Base-by-base conservation (phyloP, 169 alveolate genomes). In the Eimeria tenella region DNA sequence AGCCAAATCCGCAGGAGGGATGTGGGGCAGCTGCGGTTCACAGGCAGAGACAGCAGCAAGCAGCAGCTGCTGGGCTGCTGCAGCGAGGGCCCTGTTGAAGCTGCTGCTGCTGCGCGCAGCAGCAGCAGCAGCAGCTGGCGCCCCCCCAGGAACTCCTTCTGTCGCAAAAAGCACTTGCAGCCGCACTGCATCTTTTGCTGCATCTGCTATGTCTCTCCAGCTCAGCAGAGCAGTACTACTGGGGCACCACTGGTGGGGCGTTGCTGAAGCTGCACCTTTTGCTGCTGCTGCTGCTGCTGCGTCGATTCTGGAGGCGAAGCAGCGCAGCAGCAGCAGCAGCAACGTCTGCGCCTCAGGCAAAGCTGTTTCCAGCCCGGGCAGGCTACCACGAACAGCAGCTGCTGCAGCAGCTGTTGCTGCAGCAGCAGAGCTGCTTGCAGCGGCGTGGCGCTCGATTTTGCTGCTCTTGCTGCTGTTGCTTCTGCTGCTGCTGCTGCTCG, bases 201-300 rank as follows among this genome's bases (percentile, higher is more conserved):
- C 84, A 42, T 74, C 84, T 42, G 84, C 84, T 9, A 42, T 74
- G 60, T 74, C 84, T 74, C 84, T 50, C 84, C 84, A 74, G 21
- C 62, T 31, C 42, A 70, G n/a, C 23, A n/a, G 13, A 70, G 79
- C 79, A 10, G 84, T 21, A 25, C 52, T 13, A 6, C 23, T n/a
- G 23, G 84, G 58, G 15, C 23, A 9, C 53, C n/a, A 1, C 11
- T 13, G 21, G 84, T 13, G 15, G 17, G 23, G 42, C 11, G 84
- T 13, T 3, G 58, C 53, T 7, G 60, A 9, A 74, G 62, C 60
- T 23, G 79, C 79, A 10, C 50, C 23, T 13, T 13, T 23, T 13
- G 49, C 79, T 17, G 79, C 49, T 17, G 79, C 79, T 70, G 79
- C 79, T 25, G 84, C 84, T 74, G 84, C 84, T 74, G 84, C 84